A percentile compares a stretch with the other conserved stretches of the same genome.
Evolutionary conservation across 1,139 yeast species (phyloP).

Genomic region (Saccharomyces hybrid): DNA sequence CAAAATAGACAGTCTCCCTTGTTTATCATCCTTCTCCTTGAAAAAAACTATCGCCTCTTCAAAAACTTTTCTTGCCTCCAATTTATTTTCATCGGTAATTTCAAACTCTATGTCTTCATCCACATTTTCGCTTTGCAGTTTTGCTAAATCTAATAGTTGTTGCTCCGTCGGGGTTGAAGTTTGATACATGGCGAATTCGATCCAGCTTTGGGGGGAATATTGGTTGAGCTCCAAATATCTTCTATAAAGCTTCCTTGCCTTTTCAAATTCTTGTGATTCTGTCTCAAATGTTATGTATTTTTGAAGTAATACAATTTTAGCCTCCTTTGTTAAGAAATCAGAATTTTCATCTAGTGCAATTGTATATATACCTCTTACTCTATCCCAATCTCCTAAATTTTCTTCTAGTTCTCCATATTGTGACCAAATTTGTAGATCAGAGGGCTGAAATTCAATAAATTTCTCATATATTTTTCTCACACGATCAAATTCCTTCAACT

Average conservation of each 20-base stretch:
- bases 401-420: conserved; percentile 64
- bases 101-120: conserved; percentile 52
- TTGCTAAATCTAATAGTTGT: conserved; percentile 38
- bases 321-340: conserved; percentile 8
- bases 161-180: conserved; percentile 52
- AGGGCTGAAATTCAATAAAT: conserved; percentile 50
- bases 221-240: conserved; percentile 35
- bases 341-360: conserved; percentile 37
- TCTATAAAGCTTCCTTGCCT: conserved; percentile 50
- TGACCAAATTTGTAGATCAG: conserved; percentile 41
- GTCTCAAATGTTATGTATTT: conserved; percentile 50
- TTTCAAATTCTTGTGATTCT: conserved; percentile 50
- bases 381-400: conserved; percentile 57
- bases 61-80: conserved; percentile 50
- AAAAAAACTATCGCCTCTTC: conserved; percentile 45
- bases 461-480: conserved; percentile 67
- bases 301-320: conserved; percentile 12
- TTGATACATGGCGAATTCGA: conserved; percentile 65
- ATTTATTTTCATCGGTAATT: conserved; percentile 45
- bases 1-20: conserved; percentile 47
- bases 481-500: conserved; percentile 67
- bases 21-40: conserved; percentile 35
- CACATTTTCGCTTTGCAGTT: conserved; percentile 33
- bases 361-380: conserved; percentile 57
- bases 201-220: conserved; percentile 47